These are phyloP conservation scores for Celoporthe dispersa DNA, from an alignment of 2,329 filamentous ascomycete genomes.

Conservation along the genomic window DNA sequence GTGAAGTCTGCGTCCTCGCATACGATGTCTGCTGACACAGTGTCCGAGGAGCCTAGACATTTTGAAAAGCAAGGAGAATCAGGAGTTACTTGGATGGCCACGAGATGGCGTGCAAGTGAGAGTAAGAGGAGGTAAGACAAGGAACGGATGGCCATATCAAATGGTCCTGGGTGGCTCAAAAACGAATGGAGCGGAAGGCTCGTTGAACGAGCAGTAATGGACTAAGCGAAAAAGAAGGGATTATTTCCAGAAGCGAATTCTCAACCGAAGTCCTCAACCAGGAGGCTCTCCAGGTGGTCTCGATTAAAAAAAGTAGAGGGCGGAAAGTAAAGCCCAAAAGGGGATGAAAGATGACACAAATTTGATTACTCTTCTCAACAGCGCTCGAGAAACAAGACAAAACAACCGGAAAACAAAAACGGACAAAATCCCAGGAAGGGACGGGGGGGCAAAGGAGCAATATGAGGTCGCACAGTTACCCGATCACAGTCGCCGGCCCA, in stretches of 20 bases:
- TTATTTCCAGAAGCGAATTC: conserved; percentile 5
- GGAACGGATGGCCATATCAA: conserved; percentile 30
- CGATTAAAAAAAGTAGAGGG: conserved; percentile 29
- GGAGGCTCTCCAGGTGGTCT: conserved; percentile 22
- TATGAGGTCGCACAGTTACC: conserved; percentile 23
- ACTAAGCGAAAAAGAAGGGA: conserved; percentile 13
- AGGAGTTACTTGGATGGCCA: conserved; percentile 54
- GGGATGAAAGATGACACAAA: conserved; percentile 7
- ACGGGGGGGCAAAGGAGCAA: conserved; percentile 13
- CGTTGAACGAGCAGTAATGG: not conserved
- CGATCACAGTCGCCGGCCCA: not conserved
- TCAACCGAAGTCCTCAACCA: conserved; percentile 25
- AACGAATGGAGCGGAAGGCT: not conserved
- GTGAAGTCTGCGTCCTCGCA: conserved; percentile 52
- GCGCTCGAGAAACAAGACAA: not conserved
- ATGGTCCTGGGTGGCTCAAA: conserved; percentile 5
- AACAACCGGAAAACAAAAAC: conserved; percentile 9
- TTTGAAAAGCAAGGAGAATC: conserved; percentile 58
- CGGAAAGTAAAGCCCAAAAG: not conserved
- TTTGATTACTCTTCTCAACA: not conserved
- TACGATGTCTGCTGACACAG: conserved; percentile 49
- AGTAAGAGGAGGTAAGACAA: conserved; percentile 32
- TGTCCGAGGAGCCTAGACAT: conserved; percentile 55
- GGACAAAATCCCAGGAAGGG: not conserved
- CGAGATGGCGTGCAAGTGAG: conserved; percentile 38